These are phyloP conservation scores for Microthlaspi erraticum DNA, from an alignment of 345 rosid species.

Conservation along the genomic window DNA sequence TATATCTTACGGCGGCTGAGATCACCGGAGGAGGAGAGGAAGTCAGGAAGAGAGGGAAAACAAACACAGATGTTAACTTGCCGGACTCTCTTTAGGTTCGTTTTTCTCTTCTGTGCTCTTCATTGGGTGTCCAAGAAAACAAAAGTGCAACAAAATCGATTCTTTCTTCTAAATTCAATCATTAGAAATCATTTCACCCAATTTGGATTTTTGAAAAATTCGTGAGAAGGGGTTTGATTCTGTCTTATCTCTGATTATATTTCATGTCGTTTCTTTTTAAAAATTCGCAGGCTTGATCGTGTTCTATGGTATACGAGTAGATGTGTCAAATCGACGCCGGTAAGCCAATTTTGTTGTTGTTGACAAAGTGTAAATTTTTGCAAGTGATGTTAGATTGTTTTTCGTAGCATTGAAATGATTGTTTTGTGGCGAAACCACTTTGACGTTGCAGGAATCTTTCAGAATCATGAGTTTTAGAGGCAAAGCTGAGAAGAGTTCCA, in stretches of 20 bases:
- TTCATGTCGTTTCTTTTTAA: background rate
- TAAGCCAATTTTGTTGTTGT: constrained; percentile 17
- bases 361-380: background rate
- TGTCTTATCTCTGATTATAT: background rate
- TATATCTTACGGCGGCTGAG: constrained; percentile 4
- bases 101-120: background rate
- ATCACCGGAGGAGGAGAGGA: constrained; percentile 28
- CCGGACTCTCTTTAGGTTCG: constrained; percentile 38
- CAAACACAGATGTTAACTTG: constrained; percentile 25
- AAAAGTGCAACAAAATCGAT: background rate
- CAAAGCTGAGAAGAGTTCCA: constrained; percentile 38
- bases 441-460: constrained; percentile 45
- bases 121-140: background rate
- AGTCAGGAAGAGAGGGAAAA: background rate
- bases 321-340: constrained; percentile 43
- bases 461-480: constrained; percentile 43
- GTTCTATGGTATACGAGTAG: constrained; percentile 46
- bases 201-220: background rate
- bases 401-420: background rate
- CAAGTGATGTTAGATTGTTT: constrained; percentile 20
- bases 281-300: constrained; percentile 50
- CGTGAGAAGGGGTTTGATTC: constrained; percentile 13
- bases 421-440: constrained; percentile 15
- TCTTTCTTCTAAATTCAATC: constrained; percentile 12
- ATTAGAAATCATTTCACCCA: background rate